Base-by-base conservation (phyloP, 2,329 filamentous ascomycete genomes). In the Apiospora saccharicola region DNA sequence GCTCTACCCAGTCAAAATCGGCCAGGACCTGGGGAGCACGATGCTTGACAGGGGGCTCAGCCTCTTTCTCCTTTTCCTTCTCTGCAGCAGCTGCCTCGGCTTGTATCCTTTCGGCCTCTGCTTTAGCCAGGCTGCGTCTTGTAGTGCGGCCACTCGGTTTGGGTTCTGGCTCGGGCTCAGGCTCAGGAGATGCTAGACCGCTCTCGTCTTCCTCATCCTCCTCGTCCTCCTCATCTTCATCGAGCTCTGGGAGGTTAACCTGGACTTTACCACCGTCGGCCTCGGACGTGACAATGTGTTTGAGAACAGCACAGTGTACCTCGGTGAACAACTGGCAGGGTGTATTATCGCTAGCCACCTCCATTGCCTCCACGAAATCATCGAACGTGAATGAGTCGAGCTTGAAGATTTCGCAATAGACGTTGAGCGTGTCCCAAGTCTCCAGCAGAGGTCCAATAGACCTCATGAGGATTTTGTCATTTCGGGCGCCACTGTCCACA, bases 311-410 rank as follows among this genome's bases (percentile, higher is more conserved):
- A 80, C 96, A 99, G 81, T 98, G 96, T 6, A 96, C 90, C 81
- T 99, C 96, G 69, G 94, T 91, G 76, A 98, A 92, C 0, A 99
- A 86, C 79, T 98, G 93, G 70, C 96, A 96, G 10, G 92, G 91
- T 0, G 90, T 85, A 30, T 94, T 90, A 46, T 92, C 89, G 0
- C 91, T 94, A 0, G 93, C 89, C 72, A 95, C 92, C 68, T 91
- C 89, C 87, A 99, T 91, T 0, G 95, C 93, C 80, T 98, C 93
- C 5, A 98, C 88, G 78, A 95, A 98, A 81, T 99, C 96, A 80
- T 99, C 96, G 78, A 98, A 97, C 0, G 96, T 98, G 80, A 99
- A 99, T 0, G 96, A 98, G 81, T 99, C 96, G 37, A 99, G 87
- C 78, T 94, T 90, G 79, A 97, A 97, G 24, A 98, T 92, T 78